Conservation (phyloP, 768 basidiomycete genomes). For the Dendrothele bispora region DNA sequence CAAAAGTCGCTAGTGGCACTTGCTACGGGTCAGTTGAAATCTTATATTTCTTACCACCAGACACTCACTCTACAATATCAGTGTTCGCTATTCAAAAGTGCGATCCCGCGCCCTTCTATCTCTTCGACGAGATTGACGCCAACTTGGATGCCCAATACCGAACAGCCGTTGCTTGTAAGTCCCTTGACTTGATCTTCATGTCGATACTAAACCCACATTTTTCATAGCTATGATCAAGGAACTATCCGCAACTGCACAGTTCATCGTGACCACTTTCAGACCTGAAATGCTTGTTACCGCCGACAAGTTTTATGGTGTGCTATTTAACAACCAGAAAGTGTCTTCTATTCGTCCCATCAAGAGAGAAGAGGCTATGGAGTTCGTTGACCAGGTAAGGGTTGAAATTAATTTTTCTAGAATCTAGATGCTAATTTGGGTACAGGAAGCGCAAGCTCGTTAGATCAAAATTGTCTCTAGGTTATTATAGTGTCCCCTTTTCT, state of each 20-base stretch:
- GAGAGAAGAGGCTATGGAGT: conserved; percentile 89
- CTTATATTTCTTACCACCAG: background rate
- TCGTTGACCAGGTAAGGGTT: conserved; percentile 78
- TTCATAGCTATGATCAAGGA: conserved; percentile 90
- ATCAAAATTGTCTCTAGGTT: too few species aligned
- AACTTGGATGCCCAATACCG: conserved; percentile 97
- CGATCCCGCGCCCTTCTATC: conserved; percentile 97
- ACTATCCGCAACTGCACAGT: conserved; percentile 84
- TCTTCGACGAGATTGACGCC: conserved; percentile 99
- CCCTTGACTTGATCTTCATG: background rate
- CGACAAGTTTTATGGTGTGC: conserved; percentile 95
- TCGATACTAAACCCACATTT: background rate
- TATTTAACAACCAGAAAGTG: conserved; percentile 95
- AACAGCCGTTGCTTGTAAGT: conserved; percentile 90
- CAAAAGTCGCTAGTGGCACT: conserved; percentile 97
- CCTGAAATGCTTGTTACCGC: conserved; percentile 96
- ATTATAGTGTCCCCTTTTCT: too few species aligned
- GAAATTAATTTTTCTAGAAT: background rate
- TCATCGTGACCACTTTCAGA: conserved; percentile 98
- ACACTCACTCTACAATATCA: conserved; percentile 24
- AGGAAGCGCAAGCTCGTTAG: conserved; percentile 23
- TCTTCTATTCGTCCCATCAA: conserved; percentile 86
- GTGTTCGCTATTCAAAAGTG: conserved; percentile 99
- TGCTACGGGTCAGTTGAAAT: conserved; percentile 66
- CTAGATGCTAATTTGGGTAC: background rate